Conservation (phyloP, 805 yeast genomes). For the Myxozyma udenii region DNA sequence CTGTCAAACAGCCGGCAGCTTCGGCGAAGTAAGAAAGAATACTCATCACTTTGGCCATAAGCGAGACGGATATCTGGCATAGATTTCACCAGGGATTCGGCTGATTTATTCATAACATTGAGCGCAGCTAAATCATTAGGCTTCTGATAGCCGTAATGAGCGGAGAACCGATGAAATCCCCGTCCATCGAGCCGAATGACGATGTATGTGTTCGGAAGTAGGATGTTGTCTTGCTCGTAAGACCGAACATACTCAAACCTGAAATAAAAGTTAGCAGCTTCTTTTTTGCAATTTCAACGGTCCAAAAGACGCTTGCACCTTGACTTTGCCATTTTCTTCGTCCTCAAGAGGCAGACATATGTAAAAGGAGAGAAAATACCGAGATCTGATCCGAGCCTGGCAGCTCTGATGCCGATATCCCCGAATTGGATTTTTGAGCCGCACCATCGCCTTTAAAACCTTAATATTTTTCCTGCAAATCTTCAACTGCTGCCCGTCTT, state of each 20-base stretch:
- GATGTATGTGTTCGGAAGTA: slow-evolving; percentile 77
- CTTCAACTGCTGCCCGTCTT: not conserved
- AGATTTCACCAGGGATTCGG: slow-evolving; percentile 57
- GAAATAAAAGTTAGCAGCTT: not conserved
- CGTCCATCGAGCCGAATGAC: slow-evolving; percentile 89
- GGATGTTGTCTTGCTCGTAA: slow-evolving; percentile 69
- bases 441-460: not conserved
- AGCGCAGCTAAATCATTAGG: slow-evolving; percentile 85
- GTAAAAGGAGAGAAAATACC: no score
- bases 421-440: no score
- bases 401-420: no score
- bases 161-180: slow-evolving; percentile 81
- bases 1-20: slow-evolving; percentile 73
- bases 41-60: slow-evolving; percentile 95
- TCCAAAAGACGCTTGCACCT: slow-evolving; percentile 10
- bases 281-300: not conserved
- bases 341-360: not conserved
- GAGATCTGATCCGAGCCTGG: no score
- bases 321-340: slow-evolving; percentile 25
- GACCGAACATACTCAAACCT: slow-evolving; percentile 80
- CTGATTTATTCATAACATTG: slow-evolving; percentile 76
- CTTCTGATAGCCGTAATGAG: slow-evolving; percentile 68
- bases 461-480: not conserved
- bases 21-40: slow-evolving; percentile 69
- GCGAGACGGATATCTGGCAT: slow-evolving; percentile 76